Base-by-base conservation (phyloP, 2,329 filamentous ascomycete species). In the Pleurostoma richardsiae region DNA sequence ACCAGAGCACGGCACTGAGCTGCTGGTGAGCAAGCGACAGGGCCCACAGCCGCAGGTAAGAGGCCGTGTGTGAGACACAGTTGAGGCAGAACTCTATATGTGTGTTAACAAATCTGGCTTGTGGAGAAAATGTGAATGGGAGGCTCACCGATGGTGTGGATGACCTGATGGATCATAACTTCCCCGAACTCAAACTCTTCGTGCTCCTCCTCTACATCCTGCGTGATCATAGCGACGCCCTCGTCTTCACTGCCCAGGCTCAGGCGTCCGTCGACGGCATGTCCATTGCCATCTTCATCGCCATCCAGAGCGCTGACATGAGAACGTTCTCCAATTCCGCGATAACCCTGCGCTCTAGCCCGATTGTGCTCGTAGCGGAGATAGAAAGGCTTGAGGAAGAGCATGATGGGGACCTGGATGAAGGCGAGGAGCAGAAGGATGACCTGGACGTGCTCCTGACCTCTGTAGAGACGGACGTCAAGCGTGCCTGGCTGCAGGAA, bases 111-210 rank as follows among this genome's bases (percentile, higher is more conserved):
- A 33, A 29, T 10, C 11, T 31, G 11, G 30, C 39, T 26, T 7
- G 5, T 33, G 10, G 4, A 26, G 28, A 6, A 6, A 5, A 2
- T 36, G 33, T 11, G 11, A 36, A 38, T 10, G 5, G n/a, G 10
- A 29, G 26, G 56, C 85, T 69, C 83, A 92, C 88, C 90, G 61
- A 97, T 97, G 19, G 92, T 97, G 73, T 97, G 95, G 62, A 99
- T 99, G 64, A 96, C 83, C 68, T 99, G 94, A 71, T 99, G 94
- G 62, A 99, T 99, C 90, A 99, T 96, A 53, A 90, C 81, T 67
- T 99, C 94, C 50, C 86, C 82, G 65, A 99, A 99, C 59, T 99
- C 94, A 65, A 99, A 99, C 63, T 99, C 94, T 60, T 94, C 91
- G 57, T 96, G 89, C 56, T 91, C 91, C 42, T 89, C 88, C 40